phyloP scores from a whole-genome alignment of 2,329 filamentous ascomycete genomes.

The Fusarium sp. region DNA sequence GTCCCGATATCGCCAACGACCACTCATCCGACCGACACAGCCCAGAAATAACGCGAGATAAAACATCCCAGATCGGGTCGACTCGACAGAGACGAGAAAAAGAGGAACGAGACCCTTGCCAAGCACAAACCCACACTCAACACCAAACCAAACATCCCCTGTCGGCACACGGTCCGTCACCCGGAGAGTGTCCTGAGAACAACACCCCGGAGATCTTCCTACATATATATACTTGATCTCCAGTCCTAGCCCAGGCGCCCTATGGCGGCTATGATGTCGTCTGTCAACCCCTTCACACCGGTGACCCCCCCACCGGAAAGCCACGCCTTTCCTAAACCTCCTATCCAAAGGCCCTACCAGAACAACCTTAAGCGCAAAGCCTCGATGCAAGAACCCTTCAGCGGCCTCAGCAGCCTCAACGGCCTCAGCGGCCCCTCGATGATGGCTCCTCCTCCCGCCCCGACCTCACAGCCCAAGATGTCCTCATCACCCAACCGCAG shows the following conservation, averaged over 20 bases:
- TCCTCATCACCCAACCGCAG: conserved; percentile 33
- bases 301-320: conserved; percentile 45
- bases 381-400: conserved; percentile 38
- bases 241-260: conserved; percentile 28
- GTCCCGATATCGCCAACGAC: conserved; percentile 12
- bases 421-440: conserved; percentile 29
- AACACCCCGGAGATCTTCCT: conserved; percentile 9
- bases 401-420: conserved; percentile 28
- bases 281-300: conserved; percentile 44
- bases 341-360: conserved; percentile 42
- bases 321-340: conserved; percentile 45
- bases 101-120: conserved; percentile 26
- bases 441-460: conserved; percentile 37
- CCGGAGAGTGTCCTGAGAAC: conserved; percentile 17
- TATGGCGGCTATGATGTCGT: conserved; percentile 47
- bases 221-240: conserved; percentile 32
- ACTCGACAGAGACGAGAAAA: conserved; percentile 20
- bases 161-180: conserved; percentile 20
- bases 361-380: conserved; percentile 43
- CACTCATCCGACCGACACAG: conserved; percentile 17
- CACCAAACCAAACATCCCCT: conserved; percentile 16
- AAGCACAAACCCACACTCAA: conserved; percentile 11
- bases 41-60: conserved; percentile 20
- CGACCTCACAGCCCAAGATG: conserved; percentile 39
- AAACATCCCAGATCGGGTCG: conserved; percentile 4